Conservation (phyloP, 352 stramenopile species). For the Blastocystis sp. region DNA sequence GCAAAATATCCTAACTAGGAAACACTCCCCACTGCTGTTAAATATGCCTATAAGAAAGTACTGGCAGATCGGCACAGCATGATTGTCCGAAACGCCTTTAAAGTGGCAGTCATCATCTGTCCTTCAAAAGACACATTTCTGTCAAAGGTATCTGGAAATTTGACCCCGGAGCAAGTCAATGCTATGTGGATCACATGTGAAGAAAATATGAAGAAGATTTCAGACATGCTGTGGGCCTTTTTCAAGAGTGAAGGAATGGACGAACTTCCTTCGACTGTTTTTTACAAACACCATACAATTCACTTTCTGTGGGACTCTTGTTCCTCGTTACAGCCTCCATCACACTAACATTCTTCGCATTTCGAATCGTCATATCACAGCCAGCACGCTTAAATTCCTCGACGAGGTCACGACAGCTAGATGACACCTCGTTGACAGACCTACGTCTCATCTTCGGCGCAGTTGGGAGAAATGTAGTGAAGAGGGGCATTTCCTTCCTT, state of each 20-base stretch:
- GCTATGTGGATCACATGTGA: slow-evolving; percentile 21
- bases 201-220: slow-evolving; percentile 43
- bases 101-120: slow-evolving; percentile 49
- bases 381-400: slow-evolving; percentile 37
- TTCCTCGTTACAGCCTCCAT: neutral
- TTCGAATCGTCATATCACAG: slow-evolving; percentile 29
- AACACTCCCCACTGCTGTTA: slow-evolving; percentile 11
- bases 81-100: slow-evolving; percentile 50
- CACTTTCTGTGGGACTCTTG: neutral
- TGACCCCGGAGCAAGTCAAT: neutral
- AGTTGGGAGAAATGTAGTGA: slow-evolving; percentile 2
- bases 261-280: slow-evolving; percentile 35
- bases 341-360: neutral
- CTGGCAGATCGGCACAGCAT: slow-evolving; percentile 35
- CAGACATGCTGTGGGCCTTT: slow-evolving; percentile 41
- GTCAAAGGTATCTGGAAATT: slow-evolving; percentile 32
- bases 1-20: neutral
- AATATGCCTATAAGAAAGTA: slow-evolving; percentile 15
- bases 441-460: neutral
- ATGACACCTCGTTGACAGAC: neutral
- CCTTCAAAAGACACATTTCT: slow-evolving; percentile 46
- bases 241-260: slow-evolving; percentile 50
- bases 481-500: slow-evolving; percentile 32
- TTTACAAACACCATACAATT: slow-evolving; percentile 35
- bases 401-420: slow-evolving; percentile 12